Conservation (phyloP, 2,329 filamentous ascomycete species). For the Waltergamsia citrina region DNA sequence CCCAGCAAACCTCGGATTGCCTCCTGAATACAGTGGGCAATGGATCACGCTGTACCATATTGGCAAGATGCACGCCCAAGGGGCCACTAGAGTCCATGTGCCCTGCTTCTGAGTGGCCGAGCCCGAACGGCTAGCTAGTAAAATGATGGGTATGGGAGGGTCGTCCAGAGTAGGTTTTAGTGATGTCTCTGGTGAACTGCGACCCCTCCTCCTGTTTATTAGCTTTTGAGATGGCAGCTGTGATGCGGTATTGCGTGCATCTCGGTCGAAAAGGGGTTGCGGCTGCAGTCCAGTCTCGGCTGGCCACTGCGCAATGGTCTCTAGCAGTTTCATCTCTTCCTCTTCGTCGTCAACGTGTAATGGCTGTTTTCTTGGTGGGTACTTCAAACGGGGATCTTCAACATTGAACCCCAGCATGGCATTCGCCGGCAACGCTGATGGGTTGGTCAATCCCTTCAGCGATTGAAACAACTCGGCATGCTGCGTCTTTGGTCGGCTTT, state of each 20-base stretch:
- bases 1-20: slow-evolving; percentile 75
- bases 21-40: slow-evolving; percentile 68
- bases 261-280: slow-evolving; percentile 58
- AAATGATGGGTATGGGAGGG: slow-evolving; percentile 66
- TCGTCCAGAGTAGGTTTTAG: slow-evolving; percentile 52
- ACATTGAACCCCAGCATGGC: slow-evolving; percentile 64
- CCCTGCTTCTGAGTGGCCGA: slow-evolving; percentile 45
- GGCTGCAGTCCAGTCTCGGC: slow-evolving; percentile 40
- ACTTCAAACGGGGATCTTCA: slow-evolving; percentile 70
- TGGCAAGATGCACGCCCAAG: slow-evolving; percentile 80
- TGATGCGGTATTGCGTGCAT: slow-evolving; percentile 53
- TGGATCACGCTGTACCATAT: slow-evolving; percentile 85
- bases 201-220: slow-evolving; percentile 66
- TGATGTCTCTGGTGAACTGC: slow-evolving; percentile 51
- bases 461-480: slow-evolving; percentile 41
- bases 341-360: slow-evolving; percentile 27
- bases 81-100: slow-evolving; percentile 75
- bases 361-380: slow-evolving; percentile 53
- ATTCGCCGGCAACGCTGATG: slow-evolving; percentile 59
- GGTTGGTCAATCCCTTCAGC: slow-evolving; percentile 53
- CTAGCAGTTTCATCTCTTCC: slow-evolving; percentile 35
- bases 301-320: slow-evolving; percentile 59
- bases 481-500: slow-evolving; percentile 14
- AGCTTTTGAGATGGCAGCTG: slow-evolving; percentile 66
- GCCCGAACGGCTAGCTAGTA: slow-evolving; percentile 50